Base-by-base conservation (phyloP, 2,329 filamentous ascomycete genomes). In the Fusarium papillatum region DNA sequence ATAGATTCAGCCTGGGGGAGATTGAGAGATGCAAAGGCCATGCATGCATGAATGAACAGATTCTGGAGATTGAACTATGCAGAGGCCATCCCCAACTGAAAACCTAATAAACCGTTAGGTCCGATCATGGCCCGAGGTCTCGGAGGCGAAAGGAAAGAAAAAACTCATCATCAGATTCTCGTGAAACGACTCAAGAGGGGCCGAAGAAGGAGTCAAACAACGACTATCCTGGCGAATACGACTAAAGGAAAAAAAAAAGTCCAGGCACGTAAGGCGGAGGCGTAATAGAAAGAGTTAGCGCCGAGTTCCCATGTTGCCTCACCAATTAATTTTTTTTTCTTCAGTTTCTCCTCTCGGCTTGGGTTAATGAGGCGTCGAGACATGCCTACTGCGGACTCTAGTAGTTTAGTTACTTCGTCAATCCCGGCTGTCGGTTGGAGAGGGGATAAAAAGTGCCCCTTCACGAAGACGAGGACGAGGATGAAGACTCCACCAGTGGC, bases 371-470 rank as follows among this genome's bases (percentile, higher is more conserved):
- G 67, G 67, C 59, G 70, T 78, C 73, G 66, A 79, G 77, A 76
- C 77, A 69, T 53, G 48, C 59, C 70, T 76, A 60, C 71, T 76
- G 74, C 65, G 74, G 71, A 67, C 63, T 74, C 74, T 57, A 75
- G 74, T 70, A 76, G 72, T 76, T 55, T 76, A 79, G 77, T 71
- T 72, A 62, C 67, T 67, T 79, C 77, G 77, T 79, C 69, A 69
- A 78, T 71, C 75, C 77, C 77, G 75, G 77, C 43, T 66, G 66
- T 75, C 71, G 57, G 75, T 75, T 71, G 66, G 69, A 64, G 68
- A 64, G 53, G 38, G 53, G 46, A 71, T 62, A 76, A 76, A 66
- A 29, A 65, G 38, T 34, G 63, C 63, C 36, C 29, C 31, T 38
- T 64, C n/a, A n/a, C 53, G 29, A 57, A 31, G 29, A 57, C 29